Evolutionary conservation across 176 grass and related monocot species (phyloP), one percentile per base, ranked within the genome.

Genomic region (Triticum urartu): DNA sequence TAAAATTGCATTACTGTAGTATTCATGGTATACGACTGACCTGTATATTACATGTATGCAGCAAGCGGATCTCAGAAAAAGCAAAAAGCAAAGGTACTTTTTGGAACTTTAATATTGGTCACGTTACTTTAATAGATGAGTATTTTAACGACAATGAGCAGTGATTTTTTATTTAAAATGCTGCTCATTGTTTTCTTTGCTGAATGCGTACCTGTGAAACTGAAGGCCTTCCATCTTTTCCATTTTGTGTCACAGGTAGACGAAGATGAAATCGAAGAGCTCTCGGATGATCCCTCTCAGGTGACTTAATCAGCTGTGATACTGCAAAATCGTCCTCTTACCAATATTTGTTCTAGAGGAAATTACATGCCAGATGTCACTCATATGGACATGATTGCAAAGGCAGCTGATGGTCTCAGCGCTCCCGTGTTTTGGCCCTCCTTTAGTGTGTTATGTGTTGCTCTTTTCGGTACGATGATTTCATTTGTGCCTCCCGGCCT

Each of bases 191-290:
- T 77, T 73, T 4, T 30, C 81, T 86, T 35, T 26, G 30, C 22
- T 36, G 8, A 82, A 39, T 75, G 43, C 21, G 0, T 67, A 34
- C 66, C 68, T 20, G 11, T 33, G n/a, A 21, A 67, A 87, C 67
- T 87, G 65, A 79, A 22, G 74, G 7, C 21, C 20, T 78, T 86
- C 11, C 6, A 2, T 18, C 38, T 32, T 77, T 77, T 58, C 12
- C 8, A 32, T 79, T 80, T 70, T 54, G 10, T 78, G 48, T 45
- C 82, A 54, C 77, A 89, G 94, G 78, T 86, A 52, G 67, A 58
- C 39, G 89, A 89, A 18, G 84, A 94, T 78, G 78, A 93, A 72
- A 86, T 87, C 17, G 81, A 93, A 93, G 87, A 84, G 61, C 83
- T 88, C 4, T 93, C 89, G 0, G 26, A 30, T 77, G 82, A 64